phyloP scores from a whole-genome alignment of 805 yeast species.

The Isabelozyma heimii region DNA sequence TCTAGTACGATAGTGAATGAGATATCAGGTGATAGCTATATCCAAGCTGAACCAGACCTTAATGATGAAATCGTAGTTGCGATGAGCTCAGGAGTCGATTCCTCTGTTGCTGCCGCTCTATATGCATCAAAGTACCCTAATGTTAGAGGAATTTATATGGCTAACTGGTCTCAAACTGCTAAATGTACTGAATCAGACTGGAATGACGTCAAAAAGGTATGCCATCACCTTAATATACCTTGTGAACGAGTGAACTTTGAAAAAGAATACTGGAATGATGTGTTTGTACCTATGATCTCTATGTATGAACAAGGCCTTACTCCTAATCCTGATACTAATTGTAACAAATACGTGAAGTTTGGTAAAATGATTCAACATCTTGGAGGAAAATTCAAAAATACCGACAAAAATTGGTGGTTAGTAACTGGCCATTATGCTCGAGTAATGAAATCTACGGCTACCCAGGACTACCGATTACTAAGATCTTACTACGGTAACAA shows the following conservation, averaged over 20 bases:
- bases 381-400: slow-evolving; percentile 27
- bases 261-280: slow-evolving; percentile 87
- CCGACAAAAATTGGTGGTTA: slow-evolving; percentile 62
- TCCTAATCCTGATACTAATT: slow-evolving; percentile 92
- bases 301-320: slow-evolving; percentile 71
- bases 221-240: slow-evolving; percentile 59
- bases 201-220: slow-evolving; percentile 73
- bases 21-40: slow-evolving; percentile 9
- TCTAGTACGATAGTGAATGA: not conserved
- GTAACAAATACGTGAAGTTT: slow-evolving; percentile 84
- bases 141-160: slow-evolving; percentile 86
- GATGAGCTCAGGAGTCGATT: slow-evolving; percentile 97
- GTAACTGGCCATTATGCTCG: slow-evolving; percentile 86
- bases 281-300: slow-evolving; percentile 87
- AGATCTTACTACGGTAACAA: slow-evolving; percentile 60
- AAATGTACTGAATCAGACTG: slow-evolving; percentile 85
- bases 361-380: slow-evolving; percentile 69
- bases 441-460: slow-evolving; percentile 33
- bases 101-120: slow-evolving; percentile 80
- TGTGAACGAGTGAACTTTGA: slow-evolving; percentile 82
- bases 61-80: slow-evolving; percentile 75
- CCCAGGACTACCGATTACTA: slow-evolving; percentile 45
- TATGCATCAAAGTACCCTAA: slow-evolving; percentile 53
- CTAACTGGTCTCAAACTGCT: slow-evolving; percentile 75
- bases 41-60: slow-evolving; percentile 44